Evolutionary conservation across 2,329 filamentous ascomycete species (phyloP).

Genomic region (Camptophora hylomeconis): DNA sequence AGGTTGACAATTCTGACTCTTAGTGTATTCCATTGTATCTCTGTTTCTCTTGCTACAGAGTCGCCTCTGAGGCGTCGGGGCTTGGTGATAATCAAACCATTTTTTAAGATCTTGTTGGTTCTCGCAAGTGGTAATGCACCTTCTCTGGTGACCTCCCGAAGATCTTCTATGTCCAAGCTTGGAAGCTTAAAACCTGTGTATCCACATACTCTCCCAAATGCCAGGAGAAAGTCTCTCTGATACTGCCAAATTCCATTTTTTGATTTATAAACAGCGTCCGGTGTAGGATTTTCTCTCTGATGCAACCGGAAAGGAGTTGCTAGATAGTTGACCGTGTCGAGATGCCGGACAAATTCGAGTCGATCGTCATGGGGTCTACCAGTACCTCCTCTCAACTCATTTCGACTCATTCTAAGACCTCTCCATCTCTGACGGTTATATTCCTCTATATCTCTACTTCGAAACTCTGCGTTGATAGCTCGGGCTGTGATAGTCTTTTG

Average conservation of each 20-base stretch:
- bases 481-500: slow-evolving; percentile 15
- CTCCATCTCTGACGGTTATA: slow-evolving; percentile 12
- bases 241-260: slow-evolving; percentile 17
- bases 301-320: too few relatives aligned
- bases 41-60: too few relatives aligned
- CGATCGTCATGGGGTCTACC: slow-evolving; percentile 14
- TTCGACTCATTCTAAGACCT: slow-evolving; percentile 13
- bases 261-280: slow-evolving; percentile 14
- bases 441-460: slow-evolving; percentile 16
- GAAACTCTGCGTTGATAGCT: slow-evolving; percentile 11
- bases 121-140: too few relatives aligned
- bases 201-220: too few relatives aligned
- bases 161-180: too few relatives aligned
- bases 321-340: slow-evolving; percentile 17
- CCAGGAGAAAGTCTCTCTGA: slow-evolving; percentile 8
- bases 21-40: too few relatives aligned
- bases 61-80: too few relatives aligned
- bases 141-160: too few relatives aligned
- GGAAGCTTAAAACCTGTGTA: too few relatives aligned
- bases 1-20: too few relatives aligned
- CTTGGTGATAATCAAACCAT: too few relatives aligned
- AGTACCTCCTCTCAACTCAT: slow-evolving; percentile 16
- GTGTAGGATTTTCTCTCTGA: slow-evolving; percentile 10
- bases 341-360: slow-evolving; percentile 15
- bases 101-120: too few relatives aligned